Conservation (phyloP, 176 grass and related monocot genomes). For the Raddia guianensis region DNA sequence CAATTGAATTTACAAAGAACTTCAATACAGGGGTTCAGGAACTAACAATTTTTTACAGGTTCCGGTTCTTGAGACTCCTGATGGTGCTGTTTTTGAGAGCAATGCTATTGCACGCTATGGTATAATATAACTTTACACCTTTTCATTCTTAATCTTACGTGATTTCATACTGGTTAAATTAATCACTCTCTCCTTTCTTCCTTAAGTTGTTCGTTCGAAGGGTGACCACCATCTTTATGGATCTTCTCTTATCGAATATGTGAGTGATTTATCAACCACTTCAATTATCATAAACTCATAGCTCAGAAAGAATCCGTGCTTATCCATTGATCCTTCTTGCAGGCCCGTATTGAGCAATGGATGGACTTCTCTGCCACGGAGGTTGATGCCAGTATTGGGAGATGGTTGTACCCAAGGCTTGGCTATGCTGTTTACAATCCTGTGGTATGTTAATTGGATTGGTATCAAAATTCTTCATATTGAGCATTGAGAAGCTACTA, state of each 20-base stretch:
- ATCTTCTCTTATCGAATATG: slow-evolving; percentile 80
- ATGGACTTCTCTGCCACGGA: slow-evolving; percentile 79
- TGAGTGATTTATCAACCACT: slow-evolving; percentile 45
- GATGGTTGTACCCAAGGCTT: slow-evolving; percentile 74
- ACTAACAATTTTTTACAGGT: slow-evolving; percentile 50
- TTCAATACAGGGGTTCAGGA: neutral
- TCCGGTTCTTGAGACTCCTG: slow-evolving; percentile 93
- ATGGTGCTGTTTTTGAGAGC: slow-evolving; percentile 91
- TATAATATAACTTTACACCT: slow-evolving; percentile 14
- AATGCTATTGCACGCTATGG: slow-evolving; percentile 92
- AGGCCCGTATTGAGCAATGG: slow-evolving; percentile 91
- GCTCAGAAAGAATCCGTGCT: neutral
- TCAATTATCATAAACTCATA: neutral
- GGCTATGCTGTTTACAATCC: slow-evolving; percentile 52
- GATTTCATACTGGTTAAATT: neutral
- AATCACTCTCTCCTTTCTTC: neutral
- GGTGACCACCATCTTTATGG: slow-evolving; percentile 63
- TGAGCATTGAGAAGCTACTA: neutral
- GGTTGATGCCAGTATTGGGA: slow-evolving; percentile 62
- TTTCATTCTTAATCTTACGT: neutral
- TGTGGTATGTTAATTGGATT: slow-evolving; percentile 48
- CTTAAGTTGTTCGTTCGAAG: slow-evolving; percentile 79
- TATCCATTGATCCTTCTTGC: slow-evolving; percentile 14
- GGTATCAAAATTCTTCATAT: neutral
- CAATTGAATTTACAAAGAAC: neutral